Percentiles rank a stretch among this genome's conserved stretches.
Conservation (phyloP, 345 rosid genomes). For the Mallotus nudiflorus region DNA sequence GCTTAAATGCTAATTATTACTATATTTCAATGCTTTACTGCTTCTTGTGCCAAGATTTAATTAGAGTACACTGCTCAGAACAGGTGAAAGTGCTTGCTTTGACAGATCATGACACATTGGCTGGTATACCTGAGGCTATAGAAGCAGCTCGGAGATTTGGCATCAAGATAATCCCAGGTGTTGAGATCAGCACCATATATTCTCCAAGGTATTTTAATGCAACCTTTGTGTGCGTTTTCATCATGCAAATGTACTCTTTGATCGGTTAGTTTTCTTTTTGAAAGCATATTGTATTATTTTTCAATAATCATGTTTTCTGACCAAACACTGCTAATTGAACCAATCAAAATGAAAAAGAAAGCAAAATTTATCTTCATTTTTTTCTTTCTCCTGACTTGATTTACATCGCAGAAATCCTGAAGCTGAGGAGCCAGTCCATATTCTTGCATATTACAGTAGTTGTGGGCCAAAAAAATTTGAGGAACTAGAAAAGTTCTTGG, state of each 20-base stretch:
- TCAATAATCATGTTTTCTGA: not conserved
- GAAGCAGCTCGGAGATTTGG: conserved; percentile 76
- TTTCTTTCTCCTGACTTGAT: not conserved
- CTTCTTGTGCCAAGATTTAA: conserved; percentile 19
- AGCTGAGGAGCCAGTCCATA: conserved; percentile 82
- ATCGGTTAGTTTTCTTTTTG: not conserved
- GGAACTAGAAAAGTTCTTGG: conserved; percentile 65
- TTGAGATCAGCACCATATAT: conserved; percentile 93
- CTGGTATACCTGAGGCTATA: conserved; percentile 84
- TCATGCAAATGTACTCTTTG: not conserved
- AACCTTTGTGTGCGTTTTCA: not conserved
- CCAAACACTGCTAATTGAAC: not conserved
- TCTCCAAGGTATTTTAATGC: conserved; percentile 49
- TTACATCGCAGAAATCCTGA: conserved; percentile 46
- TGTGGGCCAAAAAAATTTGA: conserved; percentile 70
- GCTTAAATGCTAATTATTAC: not conserved
- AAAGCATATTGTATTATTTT: not conserved
- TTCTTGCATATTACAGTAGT: conserved; percentile 93
- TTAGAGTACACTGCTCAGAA: conserved; percentile 38
- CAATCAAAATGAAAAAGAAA: not conserved
- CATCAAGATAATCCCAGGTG: conserved; percentile 88
- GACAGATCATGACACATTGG: conserved; percentile 92
- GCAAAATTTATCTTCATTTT: not conserved
- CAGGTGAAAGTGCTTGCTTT: conserved; percentile 97
- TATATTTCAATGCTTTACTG: not conserved